phyloP scores from a whole-genome alignment of 2,329 filamentous ascomycete genomes.

The Zymoseptoria tritici region DNA sequence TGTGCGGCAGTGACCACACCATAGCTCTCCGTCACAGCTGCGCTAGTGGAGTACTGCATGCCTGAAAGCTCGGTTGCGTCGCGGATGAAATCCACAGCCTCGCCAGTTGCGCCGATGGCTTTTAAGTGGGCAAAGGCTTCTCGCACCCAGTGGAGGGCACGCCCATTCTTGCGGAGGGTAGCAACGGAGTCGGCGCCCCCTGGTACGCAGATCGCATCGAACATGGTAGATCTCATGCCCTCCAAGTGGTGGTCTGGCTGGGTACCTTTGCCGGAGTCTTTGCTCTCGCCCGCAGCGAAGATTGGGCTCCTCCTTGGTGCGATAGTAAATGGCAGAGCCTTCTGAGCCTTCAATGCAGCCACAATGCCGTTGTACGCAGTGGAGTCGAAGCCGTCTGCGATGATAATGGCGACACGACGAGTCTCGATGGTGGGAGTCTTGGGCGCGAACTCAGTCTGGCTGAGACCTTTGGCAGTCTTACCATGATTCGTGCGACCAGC shows the following conservation, averaged over 20 bases:
- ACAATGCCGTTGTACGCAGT: slow-evolving; percentile 59
- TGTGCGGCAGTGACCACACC: slow-evolving; percentile 64
- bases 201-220: slow-evolving; percentile 71
- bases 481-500: slow-evolving; percentile 54
- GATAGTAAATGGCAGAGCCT: slow-evolving; percentile 66
- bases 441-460: slow-evolving; percentile 61
- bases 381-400: slow-evolving; percentile 69
- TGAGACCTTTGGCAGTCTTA: slow-evolving; percentile 58
- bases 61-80: slow-evolving; percentile 40
- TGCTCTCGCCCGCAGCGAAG: slow-evolving; percentile 52
- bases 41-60: slow-evolving; percentile 43
- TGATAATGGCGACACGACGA: slow-evolving; percentile 65
- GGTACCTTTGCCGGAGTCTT: slow-evolving; percentile 46
- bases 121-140: slow-evolving; percentile 80
- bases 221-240: slow-evolving; percentile 71
- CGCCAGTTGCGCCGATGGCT: slow-evolving; percentile 67
- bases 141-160: slow-evolving; percentile 67
- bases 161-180: slow-evolving; percentile 60
- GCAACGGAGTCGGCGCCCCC: slow-evolving; percentile 59
- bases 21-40: slow-evolving; percentile 58
- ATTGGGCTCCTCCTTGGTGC: slow-evolving; percentile 60
- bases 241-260: slow-evolving; percentile 71
- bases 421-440: slow-evolving; percentile 59
- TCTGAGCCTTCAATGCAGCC: slow-evolving; percentile 52
- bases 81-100: slow-evolving; percentile 58